Conservation (phyloP, 1,139 yeast species). For the Yamadazyma mexicana region DNA sequence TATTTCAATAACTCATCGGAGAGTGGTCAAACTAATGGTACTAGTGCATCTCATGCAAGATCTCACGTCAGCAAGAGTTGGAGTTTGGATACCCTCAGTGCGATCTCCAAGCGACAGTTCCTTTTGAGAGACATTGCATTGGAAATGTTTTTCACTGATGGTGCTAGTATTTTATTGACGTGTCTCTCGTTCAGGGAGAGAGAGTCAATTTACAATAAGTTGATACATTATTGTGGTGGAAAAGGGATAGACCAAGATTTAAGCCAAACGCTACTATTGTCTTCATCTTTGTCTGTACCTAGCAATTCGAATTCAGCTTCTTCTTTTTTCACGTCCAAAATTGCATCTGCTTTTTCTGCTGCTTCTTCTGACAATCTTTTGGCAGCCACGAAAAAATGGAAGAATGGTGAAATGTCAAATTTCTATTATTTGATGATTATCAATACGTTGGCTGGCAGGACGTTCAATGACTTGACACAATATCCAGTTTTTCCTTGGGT, state of each 20-base stretch:
- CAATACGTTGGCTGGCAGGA: constrained; percentile 82
- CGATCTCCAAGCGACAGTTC: constrained; percentile 72
- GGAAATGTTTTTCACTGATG: constrained; percentile 73
- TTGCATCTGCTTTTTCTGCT: constrained; percentile 37
- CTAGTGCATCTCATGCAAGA: constrained; percentile 12
- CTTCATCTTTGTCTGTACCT: constrained; percentile 29
- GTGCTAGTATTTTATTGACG: constrained; percentile 64
- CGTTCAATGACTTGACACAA: constrained; percentile 83
- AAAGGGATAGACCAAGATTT: constrained; percentile 52
- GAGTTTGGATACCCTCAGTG: constrained; percentile 56
- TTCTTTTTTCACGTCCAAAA: constrained; percentile 30
- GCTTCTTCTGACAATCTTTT: constrained; percentile 30
- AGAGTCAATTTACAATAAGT: constrained; percentile 51
- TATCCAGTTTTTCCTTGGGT: constrained; percentile 94
- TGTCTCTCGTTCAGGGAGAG: constrained; percentile 52
- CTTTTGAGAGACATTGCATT: constrained; percentile 74
- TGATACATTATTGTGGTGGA: constrained; percentile 48
- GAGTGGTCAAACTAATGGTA: constrained; percentile 9
- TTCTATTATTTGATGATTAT: constrained; percentile 76
- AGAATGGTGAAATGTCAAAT: constrained; percentile 71
- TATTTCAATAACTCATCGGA: constrained; percentile 15
- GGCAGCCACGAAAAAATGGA: constrained; percentile 70
- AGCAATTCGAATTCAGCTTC: constrained; percentile 10
- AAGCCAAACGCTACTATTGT: constrained; percentile 48
- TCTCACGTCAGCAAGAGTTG: constrained; percentile 54